These are phyloP conservation scores for Suillus discolor DNA, from an alignment of 768 basidiomycete species.

Conservation along the genomic window DNA sequence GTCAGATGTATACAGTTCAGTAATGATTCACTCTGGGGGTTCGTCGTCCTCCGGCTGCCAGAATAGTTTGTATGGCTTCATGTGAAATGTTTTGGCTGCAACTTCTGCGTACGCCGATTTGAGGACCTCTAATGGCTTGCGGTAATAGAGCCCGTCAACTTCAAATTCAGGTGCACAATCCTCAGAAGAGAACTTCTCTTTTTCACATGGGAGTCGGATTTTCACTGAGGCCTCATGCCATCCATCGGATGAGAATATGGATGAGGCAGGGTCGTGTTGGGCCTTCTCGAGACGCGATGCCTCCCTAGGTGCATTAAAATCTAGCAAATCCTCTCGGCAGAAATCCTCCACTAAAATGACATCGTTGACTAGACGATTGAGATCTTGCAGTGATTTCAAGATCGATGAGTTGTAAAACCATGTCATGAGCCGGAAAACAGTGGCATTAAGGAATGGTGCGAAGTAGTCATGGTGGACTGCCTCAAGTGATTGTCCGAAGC, in stretches of 20 bases:
- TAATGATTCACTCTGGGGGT: neutral
- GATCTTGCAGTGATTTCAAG: slow-evolving; percentile 5
- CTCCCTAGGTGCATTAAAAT: slow-evolving; percentile 5
- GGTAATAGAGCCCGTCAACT: neutral
- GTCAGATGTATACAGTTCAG: neutral
- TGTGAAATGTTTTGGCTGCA: neutral
- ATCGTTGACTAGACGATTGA: slow-evolving; percentile 7
- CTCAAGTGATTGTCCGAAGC: neutral
- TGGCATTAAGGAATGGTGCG: neutral
- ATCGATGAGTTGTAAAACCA: slow-evolving; percentile 6
- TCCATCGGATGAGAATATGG: neutral
- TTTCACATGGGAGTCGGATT: neutral
- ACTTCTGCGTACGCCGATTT: neutral
- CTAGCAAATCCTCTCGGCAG: slow-evolving; percentile 3
- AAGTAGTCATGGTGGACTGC: neutral
- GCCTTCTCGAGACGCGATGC: neutral
- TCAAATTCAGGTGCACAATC: neutral
- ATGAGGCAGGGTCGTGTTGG: neutral
- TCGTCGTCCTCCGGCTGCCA: slow-evolving; percentile 3
- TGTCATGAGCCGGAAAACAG: slow-evolving; percentile 3
- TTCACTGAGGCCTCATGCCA: neutral
- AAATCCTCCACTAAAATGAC: slow-evolving; percentile 10
- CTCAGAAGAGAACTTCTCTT: neutral
- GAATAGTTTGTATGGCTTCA: slow-evolving; percentile 1
- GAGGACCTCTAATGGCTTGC: slow-evolving; percentile 2